Evolutionary conservation across 2,329 filamentous ascomycete genomes (phyloP), one percentile per base, ranked within the genome.

Genomic region (Fusarium paranaense): DNA sequence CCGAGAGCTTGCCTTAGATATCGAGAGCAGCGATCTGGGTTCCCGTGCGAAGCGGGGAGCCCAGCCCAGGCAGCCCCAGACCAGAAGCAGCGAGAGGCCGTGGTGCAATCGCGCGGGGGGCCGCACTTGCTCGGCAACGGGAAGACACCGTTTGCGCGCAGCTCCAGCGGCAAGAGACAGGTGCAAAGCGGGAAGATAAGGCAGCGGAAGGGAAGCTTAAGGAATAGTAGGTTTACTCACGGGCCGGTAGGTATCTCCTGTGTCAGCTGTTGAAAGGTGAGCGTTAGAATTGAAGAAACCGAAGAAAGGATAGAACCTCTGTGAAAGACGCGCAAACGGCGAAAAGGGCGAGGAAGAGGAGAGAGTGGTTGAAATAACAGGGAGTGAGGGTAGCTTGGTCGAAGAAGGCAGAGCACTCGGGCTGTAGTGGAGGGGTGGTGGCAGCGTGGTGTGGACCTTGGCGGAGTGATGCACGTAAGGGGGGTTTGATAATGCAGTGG

Each of bases 231-330:
- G 61, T 59, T 64, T 74, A 87, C 87, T 88, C 83, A 89, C 89
- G 80, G 89, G 88, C 82, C 89, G 88, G 82, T 90, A 91, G 74
- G 84, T 90, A 80, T 91, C 89, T 83, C 87, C 87, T 78, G 87
- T 86, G 79, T 90, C 89, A 82, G 89, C 89, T 90, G 82, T 79
- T 83, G 75, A 82, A 79, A 88, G 84, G 85, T 81, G 72, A 78
- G 69, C 67, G 69, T 76, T 74, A 78, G 73, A 74, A 76, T 72
- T 56, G 69, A 71, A 74, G 22, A 71, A 72, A 52, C 69, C 64
- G 25, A 67, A 62, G 71, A 74, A 76, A 76, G 73, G 71, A 73
- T 64, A 70, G 72, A 73, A 70, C 70, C 73, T 77, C 69, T 62
- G 65, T 72, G 69, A 71, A 78, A 73, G 69, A 76, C 73, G 70